phyloP scores from a whole-genome alignment of 2,329 filamentous ascomycete genomes.

The Akanthomyces dipterigenus region DNA sequence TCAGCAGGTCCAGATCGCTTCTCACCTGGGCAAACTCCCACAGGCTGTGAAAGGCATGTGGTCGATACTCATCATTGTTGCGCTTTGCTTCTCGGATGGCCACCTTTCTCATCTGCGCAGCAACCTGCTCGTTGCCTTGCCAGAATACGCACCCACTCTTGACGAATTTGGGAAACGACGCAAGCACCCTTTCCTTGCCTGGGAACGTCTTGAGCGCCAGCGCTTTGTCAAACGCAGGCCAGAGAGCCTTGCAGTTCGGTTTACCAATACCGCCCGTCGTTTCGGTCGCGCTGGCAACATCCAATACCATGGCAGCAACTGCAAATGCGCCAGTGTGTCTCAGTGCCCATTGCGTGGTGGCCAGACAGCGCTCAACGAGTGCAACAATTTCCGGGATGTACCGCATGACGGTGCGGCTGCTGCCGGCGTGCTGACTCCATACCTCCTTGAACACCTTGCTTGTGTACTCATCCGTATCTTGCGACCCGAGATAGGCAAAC shows the following conservation, averaged over 20 bases:
- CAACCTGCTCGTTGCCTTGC: slow-evolving; percentile 43
- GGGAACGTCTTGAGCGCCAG: slow-evolving; percentile 86
- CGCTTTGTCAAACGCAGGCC: slow-evolving; percentile 77
- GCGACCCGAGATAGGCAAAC: slow-evolving; percentile 80
- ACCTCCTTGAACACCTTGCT: slow-evolving; percentile 74
- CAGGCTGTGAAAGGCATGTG: slow-evolving; percentile 64
- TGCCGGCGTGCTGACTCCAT: slow-evolving; percentile 88
- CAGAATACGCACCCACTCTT: slow-evolving; percentile 55
- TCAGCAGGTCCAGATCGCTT: slow-evolving; percentile 62
- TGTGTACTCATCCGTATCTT: slow-evolving; percentile 77
- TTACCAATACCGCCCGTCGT: slow-evolving; percentile 53
- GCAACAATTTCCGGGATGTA: slow-evolving; percentile 77
- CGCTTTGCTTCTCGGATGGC: slow-evolving; percentile 81
- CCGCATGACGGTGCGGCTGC: slow-evolving; percentile 70
- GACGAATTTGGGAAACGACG: slow-evolving; percentile 72
- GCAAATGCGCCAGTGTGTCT: slow-evolving; percentile 83
- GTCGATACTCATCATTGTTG: slow-evolving; percentile 78
- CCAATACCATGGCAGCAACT: slow-evolving; percentile 64
- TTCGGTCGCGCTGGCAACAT: slow-evolving; percentile 54
- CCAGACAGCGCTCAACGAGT: slow-evolving; percentile 61
- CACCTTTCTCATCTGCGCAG: slow-evolving; percentile 70
- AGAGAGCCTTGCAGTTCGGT: slow-evolving; percentile 57
- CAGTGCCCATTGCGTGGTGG: slow-evolving; percentile 79
- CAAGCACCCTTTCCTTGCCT: slow-evolving; percentile 80
- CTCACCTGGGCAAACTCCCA: slow-evolving; percentile 65